Evolutionary conservation across 257 asterid genomes (phyloP).

Genomic region (Solanum stenotomum): DNA sequence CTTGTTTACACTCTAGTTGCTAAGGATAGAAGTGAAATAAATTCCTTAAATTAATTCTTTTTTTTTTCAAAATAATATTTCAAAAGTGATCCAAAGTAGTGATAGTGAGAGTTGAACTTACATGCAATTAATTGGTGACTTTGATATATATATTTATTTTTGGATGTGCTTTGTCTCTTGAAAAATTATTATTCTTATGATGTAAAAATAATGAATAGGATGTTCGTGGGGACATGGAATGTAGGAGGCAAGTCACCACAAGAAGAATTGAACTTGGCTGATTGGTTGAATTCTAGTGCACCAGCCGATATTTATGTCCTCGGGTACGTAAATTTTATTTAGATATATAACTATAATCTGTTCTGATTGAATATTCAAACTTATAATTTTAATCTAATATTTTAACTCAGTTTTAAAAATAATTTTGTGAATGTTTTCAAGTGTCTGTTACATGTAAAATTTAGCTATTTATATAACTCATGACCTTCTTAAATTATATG

Average conservation of each 20-base stretch:
- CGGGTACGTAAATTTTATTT: conserved; percentile 38
- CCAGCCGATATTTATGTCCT: conserved; percentile 76
- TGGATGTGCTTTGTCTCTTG: neutral
- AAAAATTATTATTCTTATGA: neutral
- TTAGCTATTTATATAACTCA: neutral
- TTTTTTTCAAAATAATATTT: neutral
- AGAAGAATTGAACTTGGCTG: conserved; percentile 34
- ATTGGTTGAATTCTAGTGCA: conserved; percentile 52
- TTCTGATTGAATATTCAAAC: neutral
- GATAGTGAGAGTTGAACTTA: neutral
- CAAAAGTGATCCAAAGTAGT: neutral
- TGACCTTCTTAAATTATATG: neutral
- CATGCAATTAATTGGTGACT: neutral
- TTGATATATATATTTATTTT: neutral
- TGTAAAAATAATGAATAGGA: conserved; percentile 22
- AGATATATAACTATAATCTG: neutral
- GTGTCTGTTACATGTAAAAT: too few species aligned
- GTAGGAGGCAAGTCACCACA: conserved; percentile 89
- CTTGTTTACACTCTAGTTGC: neutral
- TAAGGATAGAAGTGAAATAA: neutral
- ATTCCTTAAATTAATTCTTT: neutral
- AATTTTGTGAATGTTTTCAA: neutral
- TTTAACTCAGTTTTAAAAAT: neutral
- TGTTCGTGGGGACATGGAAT: conserved; percentile 95
- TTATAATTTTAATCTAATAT: neutral